Base-by-base conservation (phyloP, 2,329 filamentous ascomycete species). In the Hysterium pulicare region DNA sequence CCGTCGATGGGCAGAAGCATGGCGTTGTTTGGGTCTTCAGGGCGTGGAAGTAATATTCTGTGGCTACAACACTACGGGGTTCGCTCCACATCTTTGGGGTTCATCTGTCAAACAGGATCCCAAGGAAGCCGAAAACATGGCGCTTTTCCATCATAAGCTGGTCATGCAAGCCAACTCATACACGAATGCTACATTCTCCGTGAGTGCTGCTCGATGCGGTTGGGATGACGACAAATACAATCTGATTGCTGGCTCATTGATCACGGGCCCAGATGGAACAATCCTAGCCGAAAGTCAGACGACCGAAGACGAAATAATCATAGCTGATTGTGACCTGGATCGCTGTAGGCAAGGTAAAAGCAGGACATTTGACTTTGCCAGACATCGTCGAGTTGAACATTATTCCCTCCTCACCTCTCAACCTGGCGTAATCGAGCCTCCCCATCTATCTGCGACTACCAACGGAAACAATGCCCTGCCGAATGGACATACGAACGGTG, bases 161-260 rank as follows among this genome's bases (percentile, higher is more conserved):
- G 69, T 71, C n/a, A 73, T 75, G 68, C 73, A 76, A 51, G 67
- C 67, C 1, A 71, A 75, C 36, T 72, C 68, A 33, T 77, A 77
- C 51, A 73, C 72, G 38, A 78, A 78, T 48, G 66, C 69, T 2
- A 73, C 70, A 42, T 78, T 73, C 52, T 71, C 68, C 13, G 66
- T 77, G 38, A 69, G 68, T 39, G 69, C 71, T 3, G 74, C 71
- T 9, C 71, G 74, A 45, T 73, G 70, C 23, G 74, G 75, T 3
- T 47, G 69, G 8, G 75, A 77, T 47, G 73, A 77, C 49, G 71
- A 71, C 6, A 67, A 69, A 39, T 70, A 64, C 44, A 64, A 69
- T 33, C 55, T 76, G 26, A 72, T 76, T 33, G 73, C 61, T 13
- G 72, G 71, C 7, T 71, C 67, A 33, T 68, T 67, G 43, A 74